Conservation (phyloP, 345 rosid genomes). For the Salix viminalis region DNA sequence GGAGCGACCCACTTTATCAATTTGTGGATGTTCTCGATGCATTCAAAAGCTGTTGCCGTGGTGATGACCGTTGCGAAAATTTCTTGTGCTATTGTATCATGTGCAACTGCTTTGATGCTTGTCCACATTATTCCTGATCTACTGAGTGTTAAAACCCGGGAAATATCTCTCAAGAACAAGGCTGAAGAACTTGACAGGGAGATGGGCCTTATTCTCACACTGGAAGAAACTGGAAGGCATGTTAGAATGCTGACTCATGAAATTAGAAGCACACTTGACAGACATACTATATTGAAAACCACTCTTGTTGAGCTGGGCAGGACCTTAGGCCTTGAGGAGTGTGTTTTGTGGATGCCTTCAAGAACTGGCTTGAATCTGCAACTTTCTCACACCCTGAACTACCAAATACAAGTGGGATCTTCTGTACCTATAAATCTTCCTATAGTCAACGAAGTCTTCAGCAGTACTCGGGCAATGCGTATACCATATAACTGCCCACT, state of each 20-base stretch:
- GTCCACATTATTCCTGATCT: conserved; percentile 92
- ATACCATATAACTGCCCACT: conserved; percentile 71
- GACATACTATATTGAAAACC: conserved; percentile 73
- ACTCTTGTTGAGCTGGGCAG: conserved; percentile 91
- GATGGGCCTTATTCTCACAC: conserved; percentile 84
- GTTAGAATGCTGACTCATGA: conserved; percentile 96
- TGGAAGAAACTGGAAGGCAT: conserved; percentile 90
- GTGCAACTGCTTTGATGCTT: conserved; percentile 81
- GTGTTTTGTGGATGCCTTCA: conserved; percentile 96
- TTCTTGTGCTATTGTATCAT: conserved; percentile 83
- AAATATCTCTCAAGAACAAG: conserved; percentile 67
- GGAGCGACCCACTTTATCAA: conserved; percentile 93
- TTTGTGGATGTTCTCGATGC: conserved; percentile 77
- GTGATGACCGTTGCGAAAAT: conserved; percentile 80
- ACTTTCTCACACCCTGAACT: conserved; percentile 68
- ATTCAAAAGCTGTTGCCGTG: conserved; percentile 74
- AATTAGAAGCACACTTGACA: conserved; percentile 84
- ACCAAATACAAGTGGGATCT: conserved; percentile 59
- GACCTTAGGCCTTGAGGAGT: conserved; percentile 76
- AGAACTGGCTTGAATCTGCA: conserved; percentile 53
- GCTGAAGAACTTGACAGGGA: conserved; percentile 89
- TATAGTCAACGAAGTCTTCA: conserved; percentile 57
- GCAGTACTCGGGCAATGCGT: conserved; percentile 55
- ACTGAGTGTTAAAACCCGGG: conserved; percentile 74
- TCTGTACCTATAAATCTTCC: conserved; percentile 58